A percentile compares a stretch with the other conserved stretches of the same genome.
Conservation (phyloP, 2,329 filamentous ascomycete species). For the Biscogniauxia sp. region DNA sequence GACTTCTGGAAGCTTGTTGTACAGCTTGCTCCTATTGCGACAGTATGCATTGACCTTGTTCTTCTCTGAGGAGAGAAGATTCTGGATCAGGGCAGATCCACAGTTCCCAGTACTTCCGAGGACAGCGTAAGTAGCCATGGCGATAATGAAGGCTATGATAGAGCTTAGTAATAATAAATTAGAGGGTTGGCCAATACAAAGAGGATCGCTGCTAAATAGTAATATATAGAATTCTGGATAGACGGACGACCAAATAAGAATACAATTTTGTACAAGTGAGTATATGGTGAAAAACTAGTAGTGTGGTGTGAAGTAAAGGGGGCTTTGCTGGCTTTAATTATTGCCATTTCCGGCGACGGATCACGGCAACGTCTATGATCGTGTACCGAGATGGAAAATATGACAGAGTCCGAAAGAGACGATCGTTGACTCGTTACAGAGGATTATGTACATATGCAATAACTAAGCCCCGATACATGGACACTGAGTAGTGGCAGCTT, state of each 20-base stretch:
- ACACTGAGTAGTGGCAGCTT: not conserved
- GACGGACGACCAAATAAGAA: not conserved
- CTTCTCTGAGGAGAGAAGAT: conserved; percentile 34
- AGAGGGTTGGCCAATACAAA: too few species aligned
- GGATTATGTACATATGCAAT: not conserved
- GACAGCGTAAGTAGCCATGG: conserved; percentile 36
- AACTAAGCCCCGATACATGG: not conserved
- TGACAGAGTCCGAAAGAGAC: not conserved
- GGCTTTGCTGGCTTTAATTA: not conserved
- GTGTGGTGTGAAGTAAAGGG: not conserved
- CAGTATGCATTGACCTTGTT: conserved; percentile 42
- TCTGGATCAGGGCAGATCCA: conserved; percentile 40
- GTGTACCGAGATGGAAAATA: not conserved
- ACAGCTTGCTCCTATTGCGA: conserved; percentile 41
- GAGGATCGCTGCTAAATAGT: too few species aligned
- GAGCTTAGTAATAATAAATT: too few species aligned
- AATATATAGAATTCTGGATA: not conserved
- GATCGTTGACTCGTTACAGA: not conserved
- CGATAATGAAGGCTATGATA: not conserved
- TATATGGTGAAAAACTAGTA: not conserved
- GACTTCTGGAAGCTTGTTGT: conserved; percentile 32
- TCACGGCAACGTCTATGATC: not conserved
- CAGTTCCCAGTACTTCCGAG: conserved; percentile 44
- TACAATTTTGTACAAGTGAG: too few species aligned
- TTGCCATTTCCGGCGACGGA: not conserved